phyloP scores from a whole-genome alignment of 306 rosid genomes.

The Senna tora region DNA sequence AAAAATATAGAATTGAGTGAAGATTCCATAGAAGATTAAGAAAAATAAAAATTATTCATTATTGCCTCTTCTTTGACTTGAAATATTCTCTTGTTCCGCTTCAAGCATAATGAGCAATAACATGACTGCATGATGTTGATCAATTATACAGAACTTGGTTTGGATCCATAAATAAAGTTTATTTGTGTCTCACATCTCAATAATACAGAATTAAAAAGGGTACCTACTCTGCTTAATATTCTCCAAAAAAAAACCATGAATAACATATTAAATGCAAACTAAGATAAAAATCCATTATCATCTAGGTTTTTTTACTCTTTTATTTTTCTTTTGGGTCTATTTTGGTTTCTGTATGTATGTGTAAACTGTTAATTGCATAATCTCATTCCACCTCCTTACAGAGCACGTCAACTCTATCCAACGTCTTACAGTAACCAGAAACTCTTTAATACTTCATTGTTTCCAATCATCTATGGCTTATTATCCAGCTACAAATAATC shows the following conservation, averaged over 20 bases:
- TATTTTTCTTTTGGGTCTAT: too few species aligned
- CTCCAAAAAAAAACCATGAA: not conserved
- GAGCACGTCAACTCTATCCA: constrained; percentile 29
- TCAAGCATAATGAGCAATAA: not conserved
- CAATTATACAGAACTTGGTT: not conserved
- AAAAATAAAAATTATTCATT: not conserved
- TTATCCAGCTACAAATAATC: too few species aligned
- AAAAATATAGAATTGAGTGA: not conserved
- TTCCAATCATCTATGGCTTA: not conserved
- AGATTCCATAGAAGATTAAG: not conserved
- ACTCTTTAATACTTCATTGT: not conserved
- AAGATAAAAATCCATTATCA: constrained; percentile 3
- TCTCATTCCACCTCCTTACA: not conserved
- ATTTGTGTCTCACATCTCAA: not conserved
- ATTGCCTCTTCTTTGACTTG: not conserved
- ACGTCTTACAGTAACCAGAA: not conserved
- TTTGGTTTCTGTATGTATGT: not conserved
- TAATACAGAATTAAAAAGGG: not conserved
- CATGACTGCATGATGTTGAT: not conserved
- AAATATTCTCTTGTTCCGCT: not conserved
- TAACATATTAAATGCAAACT: not conserved
- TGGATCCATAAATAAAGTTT: not conserved
- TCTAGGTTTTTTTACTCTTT: not conserved
- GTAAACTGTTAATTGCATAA: not conserved
- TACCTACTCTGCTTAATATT: not conserved